Percentiles rank a stretch among this genome's conserved stretches.
phyloP scores from a whole-genome alignment of 257 asterid genomes.

The Solanum commersonii region DNA sequence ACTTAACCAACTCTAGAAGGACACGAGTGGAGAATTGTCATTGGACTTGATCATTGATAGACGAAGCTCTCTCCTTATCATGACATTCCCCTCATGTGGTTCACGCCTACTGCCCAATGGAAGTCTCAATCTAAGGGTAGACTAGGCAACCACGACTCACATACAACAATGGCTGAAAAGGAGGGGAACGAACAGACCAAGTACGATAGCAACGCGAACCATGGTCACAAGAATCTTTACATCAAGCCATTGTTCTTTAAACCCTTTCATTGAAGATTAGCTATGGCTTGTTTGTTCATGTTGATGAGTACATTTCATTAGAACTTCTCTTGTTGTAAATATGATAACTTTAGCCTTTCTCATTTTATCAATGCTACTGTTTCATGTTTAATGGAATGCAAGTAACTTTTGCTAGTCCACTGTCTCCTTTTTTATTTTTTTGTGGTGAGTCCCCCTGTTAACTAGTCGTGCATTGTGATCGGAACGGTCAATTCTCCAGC shows the following conservation, averaged over 20 bases:
- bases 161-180: background rate
- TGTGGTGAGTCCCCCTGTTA: too few species aligned
- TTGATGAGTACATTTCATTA: background rate
- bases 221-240: slow-evolving; percentile 4
- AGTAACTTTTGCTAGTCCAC: background rate
- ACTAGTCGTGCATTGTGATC: too few species aligned
- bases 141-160: background rate
- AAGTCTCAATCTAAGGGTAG: background rate
- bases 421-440: too few species aligned
- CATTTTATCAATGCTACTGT: background rate
- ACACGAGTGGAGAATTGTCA: background rate
- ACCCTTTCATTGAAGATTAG: slow-evolving; percentile 29
- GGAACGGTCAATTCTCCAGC: too few species aligned
- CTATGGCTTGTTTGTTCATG: slow-evolving; percentile 5
- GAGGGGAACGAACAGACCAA: background rate
- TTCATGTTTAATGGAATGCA: background rate
- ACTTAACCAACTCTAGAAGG: background rate
- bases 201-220: background rate
- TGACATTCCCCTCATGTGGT: background rate
- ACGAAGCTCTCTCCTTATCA: background rate
- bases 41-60: background rate
- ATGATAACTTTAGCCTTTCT: background rate
- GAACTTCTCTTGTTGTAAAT: background rate
- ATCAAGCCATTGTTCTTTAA: slow-evolving; percentile 31
- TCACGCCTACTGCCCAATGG: background rate